Conservation (phyloP, 495 filamentous ascomycete genomes). For the Talaromyces wortmannii region DNA sequence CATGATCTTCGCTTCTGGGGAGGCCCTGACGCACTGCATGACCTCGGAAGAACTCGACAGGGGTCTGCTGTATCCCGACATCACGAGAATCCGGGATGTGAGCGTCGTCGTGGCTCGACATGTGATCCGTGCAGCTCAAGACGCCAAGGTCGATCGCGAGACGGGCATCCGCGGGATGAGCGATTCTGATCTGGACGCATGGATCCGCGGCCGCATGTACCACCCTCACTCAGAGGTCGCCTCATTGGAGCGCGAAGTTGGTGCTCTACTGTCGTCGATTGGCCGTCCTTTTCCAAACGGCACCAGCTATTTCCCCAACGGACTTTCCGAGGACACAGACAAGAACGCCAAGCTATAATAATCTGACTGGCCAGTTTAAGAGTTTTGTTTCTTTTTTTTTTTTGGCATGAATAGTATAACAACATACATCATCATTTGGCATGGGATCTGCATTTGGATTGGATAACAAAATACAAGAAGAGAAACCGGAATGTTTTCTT, state of each 20-base stretch:
- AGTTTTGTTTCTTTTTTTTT: too few species aligned
- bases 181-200: constrained; percentile 69
- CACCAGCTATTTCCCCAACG: constrained; percentile 13
- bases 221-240: constrained; percentile 63
- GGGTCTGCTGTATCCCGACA: constrained; percentile 87
- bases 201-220: constrained; percentile 77
- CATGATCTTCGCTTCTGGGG: constrained; percentile 89
- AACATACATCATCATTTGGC: too few species aligned
- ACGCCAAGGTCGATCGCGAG: constrained; percentile 78
- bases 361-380: too few species aligned
- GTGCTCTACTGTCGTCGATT: constrained; percentile 36
- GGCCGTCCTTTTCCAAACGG: constrained; percentile 21
- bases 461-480: too few species aligned
- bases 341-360: constrained; percentile 38
- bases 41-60: constrained; percentile 72
- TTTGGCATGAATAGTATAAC: too few species aligned
- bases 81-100: constrained; percentile 86
- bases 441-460: too few species aligned
- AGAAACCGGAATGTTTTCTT: too few species aligned
- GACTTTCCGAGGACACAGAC: constrained; percentile 25
- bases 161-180: constrained; percentile 58
- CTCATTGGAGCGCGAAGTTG: constrained; percentile 46
- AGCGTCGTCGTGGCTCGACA: constrained; percentile 80
- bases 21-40: constrained; percentile 70
- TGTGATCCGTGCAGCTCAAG: constrained; percentile 88